Conservation (phyloP, 495 filamentous ascomycete genomes). For the Chlorociboria aeruginascens region DNA sequence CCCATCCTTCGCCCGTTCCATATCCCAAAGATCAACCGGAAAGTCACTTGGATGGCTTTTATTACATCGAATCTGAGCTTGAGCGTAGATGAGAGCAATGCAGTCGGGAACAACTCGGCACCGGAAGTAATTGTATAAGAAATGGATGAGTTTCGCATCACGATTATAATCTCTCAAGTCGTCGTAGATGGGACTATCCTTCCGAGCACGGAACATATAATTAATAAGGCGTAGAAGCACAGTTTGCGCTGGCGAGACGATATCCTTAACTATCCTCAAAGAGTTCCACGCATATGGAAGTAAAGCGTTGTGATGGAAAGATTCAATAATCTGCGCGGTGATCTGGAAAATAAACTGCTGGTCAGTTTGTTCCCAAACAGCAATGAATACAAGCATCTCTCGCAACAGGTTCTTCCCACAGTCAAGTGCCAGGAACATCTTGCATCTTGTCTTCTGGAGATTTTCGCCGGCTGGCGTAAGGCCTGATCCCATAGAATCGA, state of each 20-base stretch:
- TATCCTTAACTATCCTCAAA: constrained; percentile 86
- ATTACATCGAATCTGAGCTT: constrained; percentile 72
- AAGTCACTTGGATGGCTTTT: constrained; percentile 58
- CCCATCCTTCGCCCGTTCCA: constrained; percentile 77
- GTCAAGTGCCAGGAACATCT: constrained; percentile 75
- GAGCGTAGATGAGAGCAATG: constrained; percentile 81
- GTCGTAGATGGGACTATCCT: constrained; percentile 45
- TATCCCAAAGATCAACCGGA: constrained; percentile 90
- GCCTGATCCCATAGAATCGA: constrained; percentile 49
- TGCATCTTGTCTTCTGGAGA: constrained; percentile 74
- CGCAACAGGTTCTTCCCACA: constrained; percentile 77
- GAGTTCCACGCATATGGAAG: constrained; percentile 83
- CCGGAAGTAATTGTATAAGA: constrained; percentile 83
- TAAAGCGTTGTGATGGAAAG: constrained; percentile 73
- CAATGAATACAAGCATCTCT: constrained; percentile 89
- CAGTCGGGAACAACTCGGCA: constrained; percentile 86
- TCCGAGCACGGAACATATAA: constrained; percentile 64
- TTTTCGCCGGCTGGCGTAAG: constrained; percentile 49
- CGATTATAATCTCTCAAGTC: constrained; percentile 34
- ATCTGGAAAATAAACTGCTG: constrained; percentile 88
- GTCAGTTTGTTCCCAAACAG: constrained; percentile 88
- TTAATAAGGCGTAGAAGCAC: constrained; percentile 83
- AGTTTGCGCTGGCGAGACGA: constrained; percentile 87
- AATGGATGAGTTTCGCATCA: constrained; percentile 58
- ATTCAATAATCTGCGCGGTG: constrained; percentile 90